These are phyloP conservation scores for Boeremia lycopersici DNA, from an alignment of 2,329 filamentous ascomycete species.

Conservation along the genomic window DNA sequence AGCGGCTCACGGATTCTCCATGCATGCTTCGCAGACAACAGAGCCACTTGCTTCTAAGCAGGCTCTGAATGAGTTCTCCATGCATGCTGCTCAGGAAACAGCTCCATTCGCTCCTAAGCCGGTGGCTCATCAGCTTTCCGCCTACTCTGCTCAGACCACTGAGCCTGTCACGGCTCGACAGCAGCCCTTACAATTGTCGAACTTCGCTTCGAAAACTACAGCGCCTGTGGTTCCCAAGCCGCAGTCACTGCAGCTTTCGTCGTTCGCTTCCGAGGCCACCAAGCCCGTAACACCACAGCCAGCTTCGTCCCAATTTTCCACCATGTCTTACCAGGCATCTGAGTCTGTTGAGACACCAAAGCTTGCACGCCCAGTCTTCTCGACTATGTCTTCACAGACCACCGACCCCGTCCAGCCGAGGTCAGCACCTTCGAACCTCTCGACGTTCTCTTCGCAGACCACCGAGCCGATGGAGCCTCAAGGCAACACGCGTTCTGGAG, in stretches of 20 bases:
- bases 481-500: conserved; percentile 21
- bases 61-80: not conserved
- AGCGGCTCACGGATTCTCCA: conserved; percentile 14
- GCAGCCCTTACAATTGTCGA: conserved; percentile 30
- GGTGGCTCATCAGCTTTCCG: conserved; percentile 14
- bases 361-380: conserved; percentile 23
- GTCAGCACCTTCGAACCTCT: conserved; percentile 22
- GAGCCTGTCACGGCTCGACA: conserved; percentile 23
- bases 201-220: conserved; percentile 26
- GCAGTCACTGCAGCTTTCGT: conserved; percentile 24
- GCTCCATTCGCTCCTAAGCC: conserved; percentile 1
- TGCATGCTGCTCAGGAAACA: not conserved
- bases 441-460: conserved; percentile 27
- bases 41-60: not conserved
- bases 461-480: conserved; percentile 36
- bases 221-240: conserved; percentile 28
- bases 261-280: conserved; percentile 27
- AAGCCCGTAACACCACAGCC: conserved; percentile 27
- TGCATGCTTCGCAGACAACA: conserved; percentile 17
- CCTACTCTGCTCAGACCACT: conserved; percentile 24
- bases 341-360: conserved; percentile 28
- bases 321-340: conserved; percentile 28
- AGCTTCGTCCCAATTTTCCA: conserved; percentile 11
- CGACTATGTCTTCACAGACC: conserved; percentile 22
- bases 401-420: conserved; percentile 30